Conservation (phyloP, 2,329 filamentous ascomycete species). For the Aspergillus flavus region DNA sequence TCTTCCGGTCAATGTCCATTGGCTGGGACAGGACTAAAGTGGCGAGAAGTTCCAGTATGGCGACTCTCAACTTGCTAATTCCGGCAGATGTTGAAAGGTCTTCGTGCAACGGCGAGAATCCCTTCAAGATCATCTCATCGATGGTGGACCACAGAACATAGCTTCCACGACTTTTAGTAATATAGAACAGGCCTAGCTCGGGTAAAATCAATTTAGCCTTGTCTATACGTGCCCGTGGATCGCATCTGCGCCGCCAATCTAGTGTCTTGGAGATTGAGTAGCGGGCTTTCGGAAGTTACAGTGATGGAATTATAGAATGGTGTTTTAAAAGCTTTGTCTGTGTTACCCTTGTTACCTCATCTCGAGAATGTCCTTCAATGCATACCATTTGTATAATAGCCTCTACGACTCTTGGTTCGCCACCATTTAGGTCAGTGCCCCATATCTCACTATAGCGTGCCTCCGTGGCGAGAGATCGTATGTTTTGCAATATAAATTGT, state of each 20-base stretch:
- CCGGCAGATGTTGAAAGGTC: neutral
- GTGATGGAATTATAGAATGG: neutral
- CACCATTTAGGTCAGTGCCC: neutral
- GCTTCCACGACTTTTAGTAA: neutral
- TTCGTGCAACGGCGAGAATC: neutral
- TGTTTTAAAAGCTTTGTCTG: neutral
- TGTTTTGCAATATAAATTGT: neutral
- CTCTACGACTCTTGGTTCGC: neutral
- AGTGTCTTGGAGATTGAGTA: neutral
- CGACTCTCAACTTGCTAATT: neutral
- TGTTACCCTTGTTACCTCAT: neutral
- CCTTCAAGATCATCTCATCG: neutral
- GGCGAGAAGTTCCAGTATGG: neutral
- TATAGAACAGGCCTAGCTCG: neutral
- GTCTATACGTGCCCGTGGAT: too few relatives aligned
- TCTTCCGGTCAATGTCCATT: rapidly evolving
- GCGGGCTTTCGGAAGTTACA: neutral
- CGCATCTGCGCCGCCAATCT: neutral
- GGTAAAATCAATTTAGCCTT: neutral
- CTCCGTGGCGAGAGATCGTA: neutral
- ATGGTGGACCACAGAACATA: neutral
- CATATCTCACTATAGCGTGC: neutral
- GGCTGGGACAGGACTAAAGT: neutral
- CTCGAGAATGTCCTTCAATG: rapidly evolving
- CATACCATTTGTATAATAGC: neutral